phyloP scores from a whole-genome alignment of 169 alveolate genomes.

The Fabrea salina region DNA sequence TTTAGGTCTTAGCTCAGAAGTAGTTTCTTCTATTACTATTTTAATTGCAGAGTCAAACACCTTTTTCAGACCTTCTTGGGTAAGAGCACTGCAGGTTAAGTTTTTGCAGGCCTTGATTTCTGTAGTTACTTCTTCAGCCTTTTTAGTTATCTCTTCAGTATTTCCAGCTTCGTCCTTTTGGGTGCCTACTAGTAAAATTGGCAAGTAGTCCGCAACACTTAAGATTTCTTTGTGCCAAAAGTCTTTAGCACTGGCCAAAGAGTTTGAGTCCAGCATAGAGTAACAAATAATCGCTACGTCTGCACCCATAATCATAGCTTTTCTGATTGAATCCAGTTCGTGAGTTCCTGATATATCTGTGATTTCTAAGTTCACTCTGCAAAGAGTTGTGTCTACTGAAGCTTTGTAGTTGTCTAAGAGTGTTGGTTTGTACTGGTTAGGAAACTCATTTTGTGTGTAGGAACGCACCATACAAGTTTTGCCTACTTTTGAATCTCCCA shows the following conservation, averaged over 20 bases:
- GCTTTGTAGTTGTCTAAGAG: not conserved
- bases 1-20: not conserved
- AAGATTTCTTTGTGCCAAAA: not conserved
- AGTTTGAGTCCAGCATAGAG: not conserved
- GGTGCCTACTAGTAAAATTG: not conserved
- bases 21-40: not conserved
- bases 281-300: not conserved
- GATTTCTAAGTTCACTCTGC: not conserved
- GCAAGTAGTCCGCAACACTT: not conserved
- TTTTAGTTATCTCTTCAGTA: not conserved
- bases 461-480: conserved; percentile 1
- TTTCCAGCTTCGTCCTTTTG: not conserved
- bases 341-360: not conserved
- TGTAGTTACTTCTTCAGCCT: not conserved
- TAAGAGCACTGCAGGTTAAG: conserved; percentile 1
- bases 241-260: not conserved
- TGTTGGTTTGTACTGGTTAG: not conserved
- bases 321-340: not conserved
- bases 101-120: not conserved
- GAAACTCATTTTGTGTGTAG: not conserved
- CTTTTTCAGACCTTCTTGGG: conserved; percentile 13
- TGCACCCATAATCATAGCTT: not conserved
- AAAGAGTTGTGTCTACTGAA: not conserved
- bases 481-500: conserved; percentile 1
- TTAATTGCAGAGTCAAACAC: conserved; percentile 5